Evolutionary conservation across 2,329 filamentous ascomycete species (phyloP), one percentile per base, ranked within the genome.

Genomic region (Fusarium sp.): DNA sequence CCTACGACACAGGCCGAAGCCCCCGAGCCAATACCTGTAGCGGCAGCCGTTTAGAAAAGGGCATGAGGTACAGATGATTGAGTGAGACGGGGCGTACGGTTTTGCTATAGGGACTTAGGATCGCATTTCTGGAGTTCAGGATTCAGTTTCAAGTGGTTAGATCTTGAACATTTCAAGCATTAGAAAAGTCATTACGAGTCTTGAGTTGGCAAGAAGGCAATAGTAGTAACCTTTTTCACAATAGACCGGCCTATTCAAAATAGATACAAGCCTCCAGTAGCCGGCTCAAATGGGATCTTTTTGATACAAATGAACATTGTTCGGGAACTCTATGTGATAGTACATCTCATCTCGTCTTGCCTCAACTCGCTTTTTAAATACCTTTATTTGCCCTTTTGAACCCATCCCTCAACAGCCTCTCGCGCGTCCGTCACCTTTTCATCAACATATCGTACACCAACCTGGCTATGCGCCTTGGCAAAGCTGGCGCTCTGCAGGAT

Each of bases 371-470:
- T 65, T 70, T 71, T 70, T 55, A 25, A 65, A 25, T 61, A 36
- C 51, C 42, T 55, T 48, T 84, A 93, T 83, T 90, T 91, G 53
- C 92, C 93, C 84, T 96, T 93, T 81, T 87, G 92, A 50, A 98
- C 91, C 92, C 93, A 95, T 60, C 87, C 87, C 82, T 97, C 93
- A 55, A 97, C 80, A 45, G 84, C 83, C 77, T 93, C 89, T 69
- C 93, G 85, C 54, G 86, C 89, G 50, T 88, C 85, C 57, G 84
- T 85, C 49, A 97, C 89, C 80, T 91, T 93, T 61, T 92, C 89
- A 73, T 96, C 89, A 59, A 96, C 86, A 79, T 89, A 90, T 65
- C 81, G 82, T 61, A 87, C 83, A 44, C 87, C 87, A 74, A 92
- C 84, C 68, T 88, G 82, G 43, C 85, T 86, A 77, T 96, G 91